These are phyloP conservation scores for Backusella circina DNA, from an alignment of 192 early-diverging fungal species.

Conservation along the genomic window DNA sequence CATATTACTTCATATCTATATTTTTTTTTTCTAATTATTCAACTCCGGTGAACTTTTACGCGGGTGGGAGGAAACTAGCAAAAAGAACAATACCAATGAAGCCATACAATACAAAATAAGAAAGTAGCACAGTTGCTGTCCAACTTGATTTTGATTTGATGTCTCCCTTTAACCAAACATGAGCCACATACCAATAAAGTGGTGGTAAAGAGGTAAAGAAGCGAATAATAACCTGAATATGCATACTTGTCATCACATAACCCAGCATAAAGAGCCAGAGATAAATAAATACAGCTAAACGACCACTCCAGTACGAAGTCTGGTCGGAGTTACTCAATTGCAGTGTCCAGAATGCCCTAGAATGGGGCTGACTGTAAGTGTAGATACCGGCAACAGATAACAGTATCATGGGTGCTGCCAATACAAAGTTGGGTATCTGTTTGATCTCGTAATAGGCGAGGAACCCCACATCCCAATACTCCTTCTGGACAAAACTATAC, in stretches of 20 bases:
- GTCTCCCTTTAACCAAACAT: constrained; percentile 4
- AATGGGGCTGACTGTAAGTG: constrained; percentile 51
- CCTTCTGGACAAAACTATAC: constrained; percentile 81
- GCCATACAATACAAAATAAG: constrained; percentile 77
- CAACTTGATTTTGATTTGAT: background rate
- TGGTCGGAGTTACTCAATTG: background rate
- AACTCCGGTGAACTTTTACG: constrained; percentile 44
- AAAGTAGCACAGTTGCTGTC: constrained; percentile 34
- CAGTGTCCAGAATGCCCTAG: constrained; percentile 30
- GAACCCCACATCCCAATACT: constrained; percentile 90
- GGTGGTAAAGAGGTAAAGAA: constrained; percentile 79
- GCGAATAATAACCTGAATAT: constrained; percentile 87
- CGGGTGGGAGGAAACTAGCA: constrained; percentile 86
- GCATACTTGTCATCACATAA: constrained; percentile 69
- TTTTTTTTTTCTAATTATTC: background rate
- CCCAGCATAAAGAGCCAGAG: constrained; percentile 64
- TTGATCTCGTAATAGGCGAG: constrained; percentile 75
- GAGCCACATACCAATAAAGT: constrained; percentile 77
- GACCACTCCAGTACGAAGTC: background rate
- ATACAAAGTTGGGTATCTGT: constrained; percentile 89
- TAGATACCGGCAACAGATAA: constrained; percentile 61
- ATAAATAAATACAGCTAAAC: constrained; percentile 44
- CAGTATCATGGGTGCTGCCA: constrained; percentile 75
- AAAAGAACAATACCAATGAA: constrained; percentile 77
- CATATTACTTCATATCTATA: background rate